Base-by-base conservation (phyloP, 257 asterid genomes). In the Solanum microdontum region DNA sequence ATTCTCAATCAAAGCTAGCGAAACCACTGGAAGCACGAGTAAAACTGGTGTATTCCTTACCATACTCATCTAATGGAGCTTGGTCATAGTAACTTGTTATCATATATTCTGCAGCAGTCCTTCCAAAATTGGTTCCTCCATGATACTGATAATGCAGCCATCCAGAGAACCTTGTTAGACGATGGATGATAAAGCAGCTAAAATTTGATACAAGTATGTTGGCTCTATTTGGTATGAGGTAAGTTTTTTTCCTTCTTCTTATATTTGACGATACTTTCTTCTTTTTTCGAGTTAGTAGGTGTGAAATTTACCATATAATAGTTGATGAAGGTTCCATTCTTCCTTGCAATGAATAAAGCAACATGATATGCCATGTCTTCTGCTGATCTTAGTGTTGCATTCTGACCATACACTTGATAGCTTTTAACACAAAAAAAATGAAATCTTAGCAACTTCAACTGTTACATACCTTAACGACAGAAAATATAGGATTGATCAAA, bases 61-160 rank as follows among this genome's bases (percentile, higher is more conserved):
- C 98, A 66, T 96, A 96, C 88, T 96, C 98, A 79, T 94, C 98
- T n/a, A 96, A 85, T 7, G 98, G 98, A 69, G 98, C 98, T 92
- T 88, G 92, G 87, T 94, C 98, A 36, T 96, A 96, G 76, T 96
- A 96, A 60, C 93, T 89, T 51, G 98, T 94, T 15, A 92, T 77
- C 24, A 89, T 86, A 87, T 87, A 95, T 40, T 93, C 64, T 11
- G 98, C 86, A 2, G 92, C 89, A 8, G 88, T 92, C 87, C 98
- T 94, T 28, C 98, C 98, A n/a, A 95, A 95, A 73, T 95, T 95
- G 28, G 98, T 95, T 80, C 98, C 98, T 23, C 98, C 98, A 28
- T 95, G 98, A 88, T 94, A 95, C 98, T 95, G 80, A 82, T 48
- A 10, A 30, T 48, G 69, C 10, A 82, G 68, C 39, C 15, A 82